Evolutionary conservation across 345 rosid genomes (phyloP).

Genomic region (Ailanthus altissimus): DNA sequence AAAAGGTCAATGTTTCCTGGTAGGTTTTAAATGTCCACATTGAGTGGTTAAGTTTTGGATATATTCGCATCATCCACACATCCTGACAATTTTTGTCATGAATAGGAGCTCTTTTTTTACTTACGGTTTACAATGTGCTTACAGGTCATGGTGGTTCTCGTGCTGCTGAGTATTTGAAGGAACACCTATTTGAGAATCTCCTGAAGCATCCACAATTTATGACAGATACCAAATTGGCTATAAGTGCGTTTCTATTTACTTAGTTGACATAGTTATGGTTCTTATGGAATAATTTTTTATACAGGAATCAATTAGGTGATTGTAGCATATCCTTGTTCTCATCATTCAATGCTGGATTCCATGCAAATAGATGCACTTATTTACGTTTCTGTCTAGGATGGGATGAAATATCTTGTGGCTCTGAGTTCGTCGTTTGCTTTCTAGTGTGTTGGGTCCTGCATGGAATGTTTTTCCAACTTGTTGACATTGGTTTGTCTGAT

Average conservation of each 20-base stretch:
- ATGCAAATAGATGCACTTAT: conserved; percentile 18
- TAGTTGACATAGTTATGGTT: not conserved
- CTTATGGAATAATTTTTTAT: not conserved
- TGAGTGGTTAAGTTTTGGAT: not conserved
- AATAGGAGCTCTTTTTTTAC: not conserved
- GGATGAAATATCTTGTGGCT: conserved; percentile 12
- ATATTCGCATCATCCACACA: not conserved
- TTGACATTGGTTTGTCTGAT: conserved; percentile 9
- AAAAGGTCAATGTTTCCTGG: not conserved
- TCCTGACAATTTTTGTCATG: not conserved
- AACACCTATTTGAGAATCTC: conserved; percentile 90
- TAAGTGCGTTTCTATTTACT: conserved; percentile 54
- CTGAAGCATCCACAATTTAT: conserved; percentile 82
- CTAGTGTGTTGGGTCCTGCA: conserved; percentile 2
- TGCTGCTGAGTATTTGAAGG: conserved; percentile 93
- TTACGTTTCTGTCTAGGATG: conserved; percentile 11
- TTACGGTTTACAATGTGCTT: conserved; percentile 17
- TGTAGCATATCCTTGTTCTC: conserved; percentile 16
- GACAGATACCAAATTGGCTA: conserved; percentile 72
- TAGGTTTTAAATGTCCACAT: not conserved
- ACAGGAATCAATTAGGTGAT: conserved; percentile 5
- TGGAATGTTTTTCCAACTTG: conserved; percentile 1
- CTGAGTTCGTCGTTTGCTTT: conserved; percentile 10
- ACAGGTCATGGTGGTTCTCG: conserved; percentile 99
- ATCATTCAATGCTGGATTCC: conserved; percentile 26